Evolutionary conservation across 2,329 filamentous ascomycete genomes (phyloP), one percentile per base, ranked within the genome.

Genomic region (Gnomoniopsis smithogilvyi): DNA sequence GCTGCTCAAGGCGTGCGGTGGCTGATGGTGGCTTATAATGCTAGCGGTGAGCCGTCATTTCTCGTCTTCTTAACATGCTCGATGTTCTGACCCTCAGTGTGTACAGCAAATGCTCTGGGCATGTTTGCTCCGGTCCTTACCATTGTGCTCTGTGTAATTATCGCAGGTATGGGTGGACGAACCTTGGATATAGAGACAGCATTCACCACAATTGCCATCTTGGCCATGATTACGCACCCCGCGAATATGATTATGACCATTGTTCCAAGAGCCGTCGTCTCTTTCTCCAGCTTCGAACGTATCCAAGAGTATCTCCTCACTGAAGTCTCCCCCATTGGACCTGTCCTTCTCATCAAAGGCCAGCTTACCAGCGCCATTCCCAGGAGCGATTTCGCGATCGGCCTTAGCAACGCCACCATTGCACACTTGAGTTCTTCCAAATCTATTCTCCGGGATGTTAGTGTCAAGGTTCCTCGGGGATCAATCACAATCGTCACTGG

Each of bases 181-280:
- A 12, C 41, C 1, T 60, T 78, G 4, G 67, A 76, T 17, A 65
- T 68, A 0, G 68, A 71, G 51, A 76, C 73, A 0, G 74, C 75
- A 0, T 78, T 78, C 54, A 75, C 76, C 0, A 73, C 74, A 0
- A 66, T 72, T 14, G 74, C 75, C 0, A 66, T 76, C n/a, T 54
- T 78, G 8, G 61, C 64, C 6, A 68, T 78, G 62, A 67, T 77
- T 0, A 78, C 73, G 1, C 72, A 76, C 26, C 74, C 75, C 0
- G 74, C 75, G 7, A 78, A 77, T 53, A 77, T 77, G 73, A 64
- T 78, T 19, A 76, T 77, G 74, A 75, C 75, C 0, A 70, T 74
- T 19, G 57, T 76, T 0, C 75, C 75, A 0, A 66, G 68, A 4
- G 67, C 64, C 0, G 63, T 76, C 0, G 69, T 68, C 0, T 66